Evolutionary conservation across 106 monocot genomes (phyloP).

Genomic region (Amphibolis antarctica): DNA sequence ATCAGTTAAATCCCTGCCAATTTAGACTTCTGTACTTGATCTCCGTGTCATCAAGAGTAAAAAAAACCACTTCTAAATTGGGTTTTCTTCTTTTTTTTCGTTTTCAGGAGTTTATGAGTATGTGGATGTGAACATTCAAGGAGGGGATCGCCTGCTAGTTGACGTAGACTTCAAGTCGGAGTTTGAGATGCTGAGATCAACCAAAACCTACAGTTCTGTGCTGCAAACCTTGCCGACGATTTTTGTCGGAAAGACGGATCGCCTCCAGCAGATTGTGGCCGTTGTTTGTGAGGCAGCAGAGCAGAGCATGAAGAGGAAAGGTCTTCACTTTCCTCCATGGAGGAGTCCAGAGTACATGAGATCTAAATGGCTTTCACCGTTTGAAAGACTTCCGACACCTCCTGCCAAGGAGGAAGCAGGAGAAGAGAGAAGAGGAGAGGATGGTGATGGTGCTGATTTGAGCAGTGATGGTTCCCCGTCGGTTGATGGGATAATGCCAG

Average conservation of each 20-base stretch:
- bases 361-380: constrained; percentile 50
- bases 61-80: neutral
- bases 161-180: constrained; percentile 78
- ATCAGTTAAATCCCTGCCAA: no score
- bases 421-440: neutral
- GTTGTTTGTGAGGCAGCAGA: constrained; percentile 48
- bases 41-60: no score
- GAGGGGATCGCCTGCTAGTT: constrained; percentile 37
- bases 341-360: constrained; percentile 54
- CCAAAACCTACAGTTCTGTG: constrained; percentile 42
- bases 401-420: neutral
- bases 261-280: constrained; percentile 39
- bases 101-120: constrained; percentile 51
- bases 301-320: constrained; percentile 68
- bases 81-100: neutral
- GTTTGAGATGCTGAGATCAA: constrained; percentile 81
- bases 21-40: no score
- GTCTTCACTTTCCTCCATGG: constrained; percentile 69
- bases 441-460: neutral
- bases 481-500: neutral
- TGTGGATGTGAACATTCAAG: constrained; percentile 43
- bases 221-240: constrained; percentile 56
- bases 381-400: constrained; percentile 5
- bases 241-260: constrained; percentile 59
- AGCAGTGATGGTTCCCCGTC: neutral